Conservation (phyloP, 2,329 filamentous ascomycete genomes). For the Nemania sp. region DNA sequence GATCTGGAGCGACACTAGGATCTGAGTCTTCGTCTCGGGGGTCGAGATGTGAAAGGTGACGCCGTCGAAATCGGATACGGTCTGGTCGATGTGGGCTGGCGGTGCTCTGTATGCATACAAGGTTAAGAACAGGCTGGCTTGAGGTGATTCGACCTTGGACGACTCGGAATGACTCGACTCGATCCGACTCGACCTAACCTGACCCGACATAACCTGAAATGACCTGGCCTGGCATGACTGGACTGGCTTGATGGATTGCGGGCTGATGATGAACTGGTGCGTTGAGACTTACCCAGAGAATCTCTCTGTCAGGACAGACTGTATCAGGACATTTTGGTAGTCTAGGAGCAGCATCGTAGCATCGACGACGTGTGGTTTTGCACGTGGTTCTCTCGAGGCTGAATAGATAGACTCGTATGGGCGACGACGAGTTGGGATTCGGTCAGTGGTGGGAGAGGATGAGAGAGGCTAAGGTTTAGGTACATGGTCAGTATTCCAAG, state of each 20-base stretch:
- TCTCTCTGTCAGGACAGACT: slow-evolving; percentile 92
- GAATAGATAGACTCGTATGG: neutral
- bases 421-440: slow-evolving; percentile 20
- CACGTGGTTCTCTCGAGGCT: slow-evolving; percentile 20
- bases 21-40: slow-evolving; percentile 89
- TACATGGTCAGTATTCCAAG: neutral
- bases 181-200: too few relatives aligned
- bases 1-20: slow-evolving; percentile 91
- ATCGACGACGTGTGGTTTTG: slow-evolving; percentile 25
- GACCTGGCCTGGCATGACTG: too few relatives aligned
- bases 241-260: neutral
- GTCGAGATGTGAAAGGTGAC: slow-evolving; percentile 99
- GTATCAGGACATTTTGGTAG: slow-evolving; percentile 98
- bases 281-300: slow-evolving; percentile 73
- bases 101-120: slow-evolving; percentile 64
- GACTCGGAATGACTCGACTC: too few relatives aligned
- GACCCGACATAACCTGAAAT: too few relatives aligned
- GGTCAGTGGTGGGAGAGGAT: slow-evolving; percentile 9
- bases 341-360: slow-evolving; percentile 86
- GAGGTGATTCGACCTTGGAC: too few relatives aligned
- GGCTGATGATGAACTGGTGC: neutral
- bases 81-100: slow-evolving; percentile 91
- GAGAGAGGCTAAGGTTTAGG: slow-evolving; percentile 16
- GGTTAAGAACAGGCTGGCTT: slow-evolving; percentile 44
- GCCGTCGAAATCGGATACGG: slow-evolving; percentile 98